phyloP scores from a whole-genome alignment of 176 grass and related monocot genomes.

The Chloris gayana region DNA sequence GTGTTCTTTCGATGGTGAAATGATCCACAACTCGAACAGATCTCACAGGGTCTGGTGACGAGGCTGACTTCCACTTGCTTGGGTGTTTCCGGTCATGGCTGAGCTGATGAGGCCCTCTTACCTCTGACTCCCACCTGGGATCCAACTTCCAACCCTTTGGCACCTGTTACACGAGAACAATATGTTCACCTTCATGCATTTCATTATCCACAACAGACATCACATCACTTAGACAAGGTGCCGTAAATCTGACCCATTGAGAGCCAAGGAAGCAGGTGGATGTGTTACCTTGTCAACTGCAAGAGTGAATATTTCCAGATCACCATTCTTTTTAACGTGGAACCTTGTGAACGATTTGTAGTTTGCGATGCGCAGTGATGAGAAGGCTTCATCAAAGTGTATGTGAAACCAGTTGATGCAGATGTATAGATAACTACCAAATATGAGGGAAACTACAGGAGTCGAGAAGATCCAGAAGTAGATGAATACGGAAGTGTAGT shows the following conservation, averaged over 20 bases:
- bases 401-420: slow-evolving; percentile 98
- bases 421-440: slow-evolving; percentile 93
- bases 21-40: slow-evolving; percentile 75
- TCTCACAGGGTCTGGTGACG: slow-evolving; percentile 67
- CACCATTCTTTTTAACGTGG: slow-evolving; percentile 73
- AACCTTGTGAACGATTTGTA: slow-evolving; percentile 98
- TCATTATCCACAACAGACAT: not conserved
- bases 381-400: slow-evolving; percentile 98
- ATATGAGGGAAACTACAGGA: slow-evolving; percentile 89
- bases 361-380: slow-evolving; percentile 92
- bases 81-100: slow-evolving; percentile 70
- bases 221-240: not conserved
- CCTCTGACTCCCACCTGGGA: slow-evolving; percentile 82
- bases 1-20: slow-evolving; percentile 76
- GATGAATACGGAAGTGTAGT: slow-evolving; percentile 91
- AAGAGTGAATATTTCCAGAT: slow-evolving; percentile 90
- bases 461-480: slow-evolving; percentile 98
- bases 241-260: not conserved
- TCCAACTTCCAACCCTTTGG: slow-evolving; percentile 95
- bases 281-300: slow-evolving; percentile 90
- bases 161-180: slow-evolving; percentile 55
- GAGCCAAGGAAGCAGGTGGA: slow-evolving; percentile 2
- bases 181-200: slow-evolving; percentile 13
- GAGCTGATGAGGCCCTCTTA: slow-evolving; percentile 54
- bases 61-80: slow-evolving; percentile 89